Base-by-base conservation (phyloP, 768 basidiomycete genomes). In the Trametes villosa region DNA sequence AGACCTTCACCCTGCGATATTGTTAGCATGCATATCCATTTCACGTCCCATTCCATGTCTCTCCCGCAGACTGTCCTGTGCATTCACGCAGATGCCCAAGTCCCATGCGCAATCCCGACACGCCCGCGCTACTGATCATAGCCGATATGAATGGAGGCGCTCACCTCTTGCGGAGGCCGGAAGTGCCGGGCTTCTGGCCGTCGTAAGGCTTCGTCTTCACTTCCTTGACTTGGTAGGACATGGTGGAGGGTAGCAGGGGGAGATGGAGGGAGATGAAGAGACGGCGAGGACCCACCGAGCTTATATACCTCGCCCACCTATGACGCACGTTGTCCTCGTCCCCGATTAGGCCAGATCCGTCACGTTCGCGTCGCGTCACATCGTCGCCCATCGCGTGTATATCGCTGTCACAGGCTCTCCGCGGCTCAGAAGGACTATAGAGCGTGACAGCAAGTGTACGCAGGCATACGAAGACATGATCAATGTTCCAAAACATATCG, bases 151-250 rank as follows among this genome's bases (percentile, higher is more conserved):
- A 31, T 13, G 49, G 22, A 49, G 36, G 52, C 65, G 53, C 79
- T 71, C 65, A 93, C 94, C 95, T 86, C 82, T 98, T 98, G 70
- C 97, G 85, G 47, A 98, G 86, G 65, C 97, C 97, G 64, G 97
- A 98, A 12, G 97, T 98, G 61, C 97, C 97, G 24, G 97, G 97
- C 76, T 96, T 98, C 78, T 96, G 94, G 67, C 92, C 95, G 4
- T 94, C 91, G 72, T 86, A 96, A 22, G 94, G 89, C 72, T 88
- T 94, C 3, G 95, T 97, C 29, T 79, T 55, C 52, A 97, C 81
- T 66, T 89, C 86, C 75, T 89, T 83, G 71, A 89, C 74, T 56
- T 75, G 74, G 68, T 70, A 65, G 12, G 76, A 71, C 82, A 83
- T 83, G 57, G 31, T 53, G 42, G 52, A 42, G n/a, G 55, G 30